Conservation (phyloP, 2,329 filamentous ascomycete genomes). For the Aschersonia sp. region DNA sequence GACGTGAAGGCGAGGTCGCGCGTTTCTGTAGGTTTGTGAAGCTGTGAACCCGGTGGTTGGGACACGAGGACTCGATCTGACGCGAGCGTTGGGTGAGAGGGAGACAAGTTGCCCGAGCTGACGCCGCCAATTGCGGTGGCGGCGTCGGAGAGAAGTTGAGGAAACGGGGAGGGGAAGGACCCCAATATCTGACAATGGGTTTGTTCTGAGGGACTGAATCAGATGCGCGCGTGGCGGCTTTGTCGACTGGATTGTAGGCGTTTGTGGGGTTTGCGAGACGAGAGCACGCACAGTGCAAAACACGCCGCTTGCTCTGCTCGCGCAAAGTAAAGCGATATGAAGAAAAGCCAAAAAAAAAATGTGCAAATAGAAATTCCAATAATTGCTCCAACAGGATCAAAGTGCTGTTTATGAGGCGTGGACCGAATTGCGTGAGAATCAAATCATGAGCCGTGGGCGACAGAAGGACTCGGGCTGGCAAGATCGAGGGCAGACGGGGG, state of each 20-base stretch:
- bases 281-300: not conserved
- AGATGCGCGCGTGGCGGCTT: not conserved
- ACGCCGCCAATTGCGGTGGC: conserved; percentile 24
- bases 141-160: not conserved
- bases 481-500: too few relatives aligned
- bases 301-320: not conserved
- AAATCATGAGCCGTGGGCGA: too few relatives aligned
- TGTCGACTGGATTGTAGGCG: not conserved
- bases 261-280: not conserved
- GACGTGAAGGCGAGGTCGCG: conserved; percentile 25
- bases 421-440: too few relatives aligned
- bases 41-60: conserved; percentile 21
- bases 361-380: too few relatives aligned
- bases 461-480: too few relatives aligned
- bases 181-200: not conserved
- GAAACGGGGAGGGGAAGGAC: not conserved
- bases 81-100: conserved; percentile 19
- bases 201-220: not conserved
- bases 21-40: conserved; percentile 41
- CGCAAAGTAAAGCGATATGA: not conserved
- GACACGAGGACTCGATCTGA: conserved; percentile 29
- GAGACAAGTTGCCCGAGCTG: conserved; percentile 30
- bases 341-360: too few relatives aligned
- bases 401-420: too few relatives aligned
- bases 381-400: too few relatives aligned